These are phyloP conservation scores for Viola pubescens DNA, from an alignment of 441 rosid genomes.

Conservation along the genomic window DNA sequence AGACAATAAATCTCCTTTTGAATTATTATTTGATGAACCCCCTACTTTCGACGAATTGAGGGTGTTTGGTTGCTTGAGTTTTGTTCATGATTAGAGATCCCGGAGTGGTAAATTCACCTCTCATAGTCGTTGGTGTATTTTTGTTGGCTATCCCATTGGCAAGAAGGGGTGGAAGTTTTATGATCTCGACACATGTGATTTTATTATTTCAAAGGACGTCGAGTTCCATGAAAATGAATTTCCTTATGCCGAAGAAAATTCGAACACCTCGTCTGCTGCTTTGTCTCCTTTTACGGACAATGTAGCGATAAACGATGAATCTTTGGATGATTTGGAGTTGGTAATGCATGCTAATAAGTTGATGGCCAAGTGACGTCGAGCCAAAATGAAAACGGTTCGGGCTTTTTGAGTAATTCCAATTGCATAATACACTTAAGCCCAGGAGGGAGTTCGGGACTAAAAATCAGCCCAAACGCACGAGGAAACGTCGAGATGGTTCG, in stretches of 20 bases:
- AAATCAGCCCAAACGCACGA: too few species aligned
- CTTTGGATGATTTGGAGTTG: neutral
- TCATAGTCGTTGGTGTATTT: neutral
- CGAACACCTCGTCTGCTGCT: neutral
- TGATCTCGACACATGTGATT: neutral
- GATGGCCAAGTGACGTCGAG: too few species aligned
- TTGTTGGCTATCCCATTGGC: constrained; percentile 7
- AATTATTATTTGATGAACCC: neutral
- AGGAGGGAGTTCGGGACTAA: too few species aligned
- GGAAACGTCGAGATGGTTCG: too few species aligned
- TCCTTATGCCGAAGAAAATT: neutral
- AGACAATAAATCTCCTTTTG: neutral
- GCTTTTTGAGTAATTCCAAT: too few species aligned
- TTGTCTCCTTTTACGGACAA: too few species aligned
- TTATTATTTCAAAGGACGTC: neutral
- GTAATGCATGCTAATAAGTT: neutral
- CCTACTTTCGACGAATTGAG: neutral
- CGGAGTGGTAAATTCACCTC: neutral
- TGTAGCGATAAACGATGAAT: too few species aligned
- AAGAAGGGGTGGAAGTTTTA: constrained; percentile 10
- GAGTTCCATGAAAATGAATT: neutral
- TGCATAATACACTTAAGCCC: too few species aligned
- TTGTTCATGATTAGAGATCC: neutral
- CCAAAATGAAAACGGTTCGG: too few species aligned
- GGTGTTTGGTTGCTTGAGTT: neutral